A percentile compares a stretch with the other conserved stretches of the same genome.
Evolutionary conservation across 805 yeast genomes (phyloP).

Genomic region (Yarrowia keelungensis): DNA sequence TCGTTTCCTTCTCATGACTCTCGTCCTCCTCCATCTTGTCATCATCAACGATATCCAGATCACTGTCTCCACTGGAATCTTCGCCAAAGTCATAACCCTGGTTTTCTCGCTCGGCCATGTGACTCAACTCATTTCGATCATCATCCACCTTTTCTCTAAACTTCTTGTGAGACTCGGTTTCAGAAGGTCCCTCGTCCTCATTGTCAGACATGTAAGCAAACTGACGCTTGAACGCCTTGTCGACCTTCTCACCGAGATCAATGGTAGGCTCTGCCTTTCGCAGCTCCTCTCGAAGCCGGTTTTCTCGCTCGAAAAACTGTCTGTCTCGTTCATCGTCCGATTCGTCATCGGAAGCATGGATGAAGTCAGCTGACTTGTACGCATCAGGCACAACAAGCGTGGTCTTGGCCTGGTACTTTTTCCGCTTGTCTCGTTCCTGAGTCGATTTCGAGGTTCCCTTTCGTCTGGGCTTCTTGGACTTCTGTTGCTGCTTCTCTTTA

Average conservation of each 20-base stretch:
- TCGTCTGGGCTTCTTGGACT: conserved; percentile 38
- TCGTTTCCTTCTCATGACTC: not conserved
- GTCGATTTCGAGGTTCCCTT: not conserved
- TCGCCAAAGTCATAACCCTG: not conserved
- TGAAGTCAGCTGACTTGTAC: conserved; percentile 53
- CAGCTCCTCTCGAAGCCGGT: conserved; percentile 45
- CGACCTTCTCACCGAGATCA: not conserved
- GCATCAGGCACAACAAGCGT: conserved; percentile 1
- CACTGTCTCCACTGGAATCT: not conserved
- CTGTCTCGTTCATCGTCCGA: conserved; percentile 62
- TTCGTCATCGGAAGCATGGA: conserved; percentile 69
- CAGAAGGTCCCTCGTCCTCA: conserved; percentile 4
- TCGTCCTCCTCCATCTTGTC: not conserved
- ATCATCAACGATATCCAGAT: not conserved
- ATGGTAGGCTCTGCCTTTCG: not conserved
- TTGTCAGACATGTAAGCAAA: not conserved
- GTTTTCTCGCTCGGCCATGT: conserved; percentile 14
- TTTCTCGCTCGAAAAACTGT: conserved; percentile 64
- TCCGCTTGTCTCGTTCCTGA: not conserved
- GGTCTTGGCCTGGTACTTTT: not conserved
- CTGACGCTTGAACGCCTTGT: conserved; percentile 1
- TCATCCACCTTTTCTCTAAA: conserved; percentile 7
- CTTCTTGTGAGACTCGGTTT: not conserved
- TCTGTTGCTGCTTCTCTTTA: conserved; percentile 34
- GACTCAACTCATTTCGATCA: conserved; percentile 1